Percentiles rank a stretch among this genome's conserved stretches.
These are phyloP conservation scores for Ceratobasidium sp. DNA, from an alignment of 1,284 basidiomycete genomes.

Conservation along the genomic window DNA sequence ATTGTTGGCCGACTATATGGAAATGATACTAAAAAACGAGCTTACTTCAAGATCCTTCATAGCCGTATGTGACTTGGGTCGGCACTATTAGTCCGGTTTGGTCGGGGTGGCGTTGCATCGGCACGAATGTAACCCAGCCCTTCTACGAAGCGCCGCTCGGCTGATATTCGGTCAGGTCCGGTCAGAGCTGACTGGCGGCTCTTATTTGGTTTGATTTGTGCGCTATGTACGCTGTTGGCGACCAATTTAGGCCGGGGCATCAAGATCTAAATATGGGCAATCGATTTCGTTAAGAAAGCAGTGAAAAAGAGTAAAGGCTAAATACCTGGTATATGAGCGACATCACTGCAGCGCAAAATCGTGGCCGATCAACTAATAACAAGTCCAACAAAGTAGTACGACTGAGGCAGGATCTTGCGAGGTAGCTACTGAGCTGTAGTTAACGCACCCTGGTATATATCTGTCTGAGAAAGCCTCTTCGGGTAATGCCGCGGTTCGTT, in stretches of 20 bases:
- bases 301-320: too few species aligned
- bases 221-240: neutral
- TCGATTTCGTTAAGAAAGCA: too few species aligned
- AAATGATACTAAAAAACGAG: neutral
- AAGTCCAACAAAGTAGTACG: too few species aligned
- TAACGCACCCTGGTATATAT: neutral
- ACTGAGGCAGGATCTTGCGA: too few species aligned
- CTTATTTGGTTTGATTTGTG: neutral
- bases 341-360: neutral
- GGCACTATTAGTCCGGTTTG: neutral
- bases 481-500: neutral
- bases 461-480: neutral
- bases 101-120: neutral
- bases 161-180: neutral
- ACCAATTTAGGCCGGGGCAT: neutral
- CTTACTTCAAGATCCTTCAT: neutral
- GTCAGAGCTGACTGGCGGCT: neutral
- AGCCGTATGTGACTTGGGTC: neutral
- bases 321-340: neutral
- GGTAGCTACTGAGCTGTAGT: too few species aligned
- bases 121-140: slow-evolving; percentile 19
- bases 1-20: too few species aligned
- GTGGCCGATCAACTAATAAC: too few species aligned
- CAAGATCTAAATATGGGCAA: neutral
- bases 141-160: slow-evolving; percentile 14